Base-by-base conservation (phyloP, 139 green algal genomes). In the Asterochloris sp. region DNA sequence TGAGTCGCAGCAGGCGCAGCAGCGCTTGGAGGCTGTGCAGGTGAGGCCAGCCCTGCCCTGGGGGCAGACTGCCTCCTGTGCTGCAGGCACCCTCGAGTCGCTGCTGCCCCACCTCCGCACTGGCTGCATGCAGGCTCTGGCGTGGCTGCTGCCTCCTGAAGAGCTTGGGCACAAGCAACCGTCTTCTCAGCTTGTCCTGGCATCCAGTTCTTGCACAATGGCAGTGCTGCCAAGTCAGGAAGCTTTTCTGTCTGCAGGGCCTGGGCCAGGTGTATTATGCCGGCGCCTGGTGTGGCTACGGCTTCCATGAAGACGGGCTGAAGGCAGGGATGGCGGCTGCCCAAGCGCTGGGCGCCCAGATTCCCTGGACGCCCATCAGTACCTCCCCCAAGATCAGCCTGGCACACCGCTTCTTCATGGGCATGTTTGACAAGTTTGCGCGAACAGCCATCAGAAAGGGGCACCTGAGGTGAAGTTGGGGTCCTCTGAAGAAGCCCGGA, bases 251-350 rank as follows among this genome's bases (percentile, higher is more conserved):
- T 2, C 38, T 89, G 69, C 88, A 96, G 79, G 92, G 90, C 60
- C 74, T 78, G 78, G 86, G 88, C 10, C 84, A 86, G 21, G 62
- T 95, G 60, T 95, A 89, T 76, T 89, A 92, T 73, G 84, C 85
- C 54, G 93, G 94, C 13, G 95, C 95, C 10, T 97, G 95, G 96
- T 90, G 86, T 38, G 91, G 94, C 4, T 98, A 98, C 77, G 96
- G 96, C 19, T 99, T 99, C 88, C 96, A 99, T 83, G 96, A 99
- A 88, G 96, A 99, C 85, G 96, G 96, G 79, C 94, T 99, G 79
- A 87, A 87, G 69, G 86, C 90, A 2, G 93, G 87, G 1, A 87
- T 98, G 27, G 88, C 87, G 10, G 94, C 88, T 0, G 89, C 90
- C 0, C 73, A 82, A 16, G 86, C 84, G 16, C 80, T 90, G 84